Conservation (phyloP, 306 rosid species). For the Acacia melanoxylon region DNA sequence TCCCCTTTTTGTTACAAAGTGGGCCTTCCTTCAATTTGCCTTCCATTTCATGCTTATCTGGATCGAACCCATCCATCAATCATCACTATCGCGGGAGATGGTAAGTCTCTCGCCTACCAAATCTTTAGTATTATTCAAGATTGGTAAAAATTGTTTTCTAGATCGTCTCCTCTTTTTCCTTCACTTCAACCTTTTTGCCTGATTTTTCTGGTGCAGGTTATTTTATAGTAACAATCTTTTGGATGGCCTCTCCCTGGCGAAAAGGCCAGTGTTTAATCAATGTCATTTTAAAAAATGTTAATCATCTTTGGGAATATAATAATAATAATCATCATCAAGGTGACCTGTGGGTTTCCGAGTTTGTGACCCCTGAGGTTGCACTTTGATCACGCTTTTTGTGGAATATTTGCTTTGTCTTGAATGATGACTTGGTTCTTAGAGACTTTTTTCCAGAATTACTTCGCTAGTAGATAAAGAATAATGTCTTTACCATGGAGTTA, state of each 20-base stretch:
- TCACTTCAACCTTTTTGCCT: background rate
- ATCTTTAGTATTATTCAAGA: background rate
- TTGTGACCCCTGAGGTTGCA: conserved; percentile 19
- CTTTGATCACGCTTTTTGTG: conserved; percentile 13
- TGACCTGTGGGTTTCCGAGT: background rate
- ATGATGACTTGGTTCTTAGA: conserved; percentile 42
- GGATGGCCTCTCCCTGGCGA: conserved; percentile 23
- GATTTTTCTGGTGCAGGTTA: background rate
- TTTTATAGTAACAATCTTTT: background rate
- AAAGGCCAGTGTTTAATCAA: conserved; percentile 1
- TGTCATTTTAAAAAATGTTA: conserved; percentile 36
- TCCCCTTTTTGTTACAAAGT: background rate
- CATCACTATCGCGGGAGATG: background rate
- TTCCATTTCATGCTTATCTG: background rate
- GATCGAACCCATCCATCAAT: background rate
- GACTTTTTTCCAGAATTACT: conserved; percentile 42
- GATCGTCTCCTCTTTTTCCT: background rate
- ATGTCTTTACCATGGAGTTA: conserved; percentile 35
- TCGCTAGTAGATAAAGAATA: conserved; percentile 38
- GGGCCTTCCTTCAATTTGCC: background rate
- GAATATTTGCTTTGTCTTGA: conserved; percentile 27
- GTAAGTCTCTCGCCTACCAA: background rate
- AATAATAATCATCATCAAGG: background rate
- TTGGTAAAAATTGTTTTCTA: background rate
- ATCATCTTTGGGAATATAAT: conserved; percentile 22